Evolutionary conservation across 768 basidiomycete genomes (phyloP).

Genomic region (Mycena galopus): DNA sequence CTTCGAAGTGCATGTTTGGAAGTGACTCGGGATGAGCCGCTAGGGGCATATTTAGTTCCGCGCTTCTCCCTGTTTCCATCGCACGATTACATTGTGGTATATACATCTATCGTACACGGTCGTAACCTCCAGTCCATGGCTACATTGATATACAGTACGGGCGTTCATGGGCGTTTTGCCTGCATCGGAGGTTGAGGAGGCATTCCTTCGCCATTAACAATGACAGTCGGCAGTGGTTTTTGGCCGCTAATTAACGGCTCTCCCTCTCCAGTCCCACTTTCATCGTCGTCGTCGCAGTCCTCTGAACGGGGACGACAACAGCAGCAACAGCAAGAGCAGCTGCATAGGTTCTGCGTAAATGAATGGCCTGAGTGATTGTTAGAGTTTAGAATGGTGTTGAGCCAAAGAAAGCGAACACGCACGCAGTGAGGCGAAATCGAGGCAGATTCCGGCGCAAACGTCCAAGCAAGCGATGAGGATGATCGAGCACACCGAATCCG

Average conservation of each 20-base stretch:
- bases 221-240: background rate
- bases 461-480: constrained; percentile 25
- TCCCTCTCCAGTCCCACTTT: background rate
- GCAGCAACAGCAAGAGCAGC: constrained; percentile 9
- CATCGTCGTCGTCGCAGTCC: background rate
- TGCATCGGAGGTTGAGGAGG: constrained; percentile 33
- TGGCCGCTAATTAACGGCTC: constrained; percentile 22
- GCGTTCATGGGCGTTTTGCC: constrained; percentile 1
- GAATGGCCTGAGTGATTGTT: constrained; percentile 17
- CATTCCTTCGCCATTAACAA: background rate
- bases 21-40: constrained; percentile 68
- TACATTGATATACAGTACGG: background rate
- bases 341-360: constrained; percentile 21
- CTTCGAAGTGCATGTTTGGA: constrained; percentile 86
- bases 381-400: background rate
- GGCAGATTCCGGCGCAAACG: constrained; percentile 30
- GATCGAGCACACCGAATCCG: constrained; percentile 3
- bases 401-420: background rate
- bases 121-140: background rate
- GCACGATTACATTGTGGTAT: background rate
- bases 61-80: background rate
- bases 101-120: background rate
- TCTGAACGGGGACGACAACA: background rate
- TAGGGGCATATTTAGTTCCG: background rate
- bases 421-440: constrained; percentile 31